These are phyloP conservation scores for Trichophyton mentagrophytes DNA, from an alignment of 2,329 filamentous ascomycete genomes.

Conservation along the genomic window DNA sequence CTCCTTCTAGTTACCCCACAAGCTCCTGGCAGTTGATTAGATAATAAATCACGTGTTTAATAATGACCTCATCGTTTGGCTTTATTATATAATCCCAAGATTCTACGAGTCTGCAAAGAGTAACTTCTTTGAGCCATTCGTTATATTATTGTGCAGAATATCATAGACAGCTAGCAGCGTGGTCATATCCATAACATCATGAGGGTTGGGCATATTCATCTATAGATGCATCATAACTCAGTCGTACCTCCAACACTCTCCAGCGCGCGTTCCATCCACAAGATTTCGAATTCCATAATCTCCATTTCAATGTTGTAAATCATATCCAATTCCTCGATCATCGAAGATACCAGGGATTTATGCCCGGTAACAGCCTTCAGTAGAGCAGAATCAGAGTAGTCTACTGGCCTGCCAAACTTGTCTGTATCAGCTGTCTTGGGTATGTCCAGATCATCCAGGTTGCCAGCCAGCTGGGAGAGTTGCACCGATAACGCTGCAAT, in stretches of 20 bases:
- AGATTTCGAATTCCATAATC: constrained; percentile 23
- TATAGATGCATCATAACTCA: not conserved
- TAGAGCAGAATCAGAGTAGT: constrained; percentile 21
- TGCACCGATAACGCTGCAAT: constrained; percentile 20
- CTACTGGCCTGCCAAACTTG: constrained; percentile 12
- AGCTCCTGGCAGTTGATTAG: not conserved
- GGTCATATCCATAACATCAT: not conserved
- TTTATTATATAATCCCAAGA: no score
- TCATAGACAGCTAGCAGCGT: not conserved
- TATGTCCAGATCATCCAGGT: constrained; percentile 28
- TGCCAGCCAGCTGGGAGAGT: constrained; percentile 24
- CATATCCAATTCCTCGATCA: constrained; percentile 26
- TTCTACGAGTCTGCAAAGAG: no score
- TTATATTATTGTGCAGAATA: not conserved
- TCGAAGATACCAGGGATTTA: constrained; percentile 21
- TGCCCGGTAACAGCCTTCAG: constrained; percentile 20
- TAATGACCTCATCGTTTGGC: not conserved
- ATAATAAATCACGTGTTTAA: not conserved
- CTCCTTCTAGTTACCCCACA: not conserved
- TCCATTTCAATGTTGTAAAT: constrained; percentile 27
- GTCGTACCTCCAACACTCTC: constrained; percentile 9
- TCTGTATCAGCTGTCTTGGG: constrained; percentile 19
- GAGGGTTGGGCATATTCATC: not conserved
- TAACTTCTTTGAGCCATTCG: no score
- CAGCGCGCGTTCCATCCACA: constrained; percentile 22